Percentiles rank a stretch among this genome's conserved stretches.
Evolutionary conservation across 148 eudicot species (phyloP).

Genomic region (Nyssa sinensis): DNA sequence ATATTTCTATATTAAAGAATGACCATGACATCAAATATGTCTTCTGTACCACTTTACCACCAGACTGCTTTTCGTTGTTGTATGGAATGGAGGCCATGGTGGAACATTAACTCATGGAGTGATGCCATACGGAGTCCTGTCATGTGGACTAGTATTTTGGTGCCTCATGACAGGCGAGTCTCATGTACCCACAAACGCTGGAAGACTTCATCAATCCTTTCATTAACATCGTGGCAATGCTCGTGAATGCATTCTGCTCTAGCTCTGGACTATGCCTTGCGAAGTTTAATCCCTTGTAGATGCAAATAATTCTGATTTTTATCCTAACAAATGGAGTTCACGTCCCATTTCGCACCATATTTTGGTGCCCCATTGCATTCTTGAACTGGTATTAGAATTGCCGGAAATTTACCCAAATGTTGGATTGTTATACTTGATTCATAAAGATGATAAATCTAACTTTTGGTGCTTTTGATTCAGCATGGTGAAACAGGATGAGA

Average conservation of each 20-base stretch:
- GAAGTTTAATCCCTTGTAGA: not conserved
- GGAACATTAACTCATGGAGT: too few relatives aligned
- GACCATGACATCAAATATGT: too few relatives aligned
- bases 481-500: slow-evolving; percentile 79
- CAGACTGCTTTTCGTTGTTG: too few relatives aligned
- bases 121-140: too few relatives aligned
- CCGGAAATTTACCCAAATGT: not conserved
- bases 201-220: not conserved
- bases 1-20: too few relatives aligned
- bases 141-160: too few relatives aligned
- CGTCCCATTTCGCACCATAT: not conserved
- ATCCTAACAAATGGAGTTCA: not conserved
- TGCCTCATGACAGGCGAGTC: too few relatives aligned
- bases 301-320: not conserved
- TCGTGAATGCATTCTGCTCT: not conserved
- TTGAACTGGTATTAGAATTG: too few relatives aligned
- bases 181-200: too few relatives aligned
- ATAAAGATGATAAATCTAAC: not conserved
- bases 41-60: too few relatives aligned
- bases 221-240: not conserved
- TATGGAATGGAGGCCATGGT: too few relatives aligned
- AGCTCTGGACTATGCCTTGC: not conserved
- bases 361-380: too few relatives aligned
- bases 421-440: not conserved
- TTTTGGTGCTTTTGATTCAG: slow-evolving; percentile 39